phyloP scores from a whole-genome alignment of 768 basidiomycete genomes.

The Podaxis sp. region DNA sequence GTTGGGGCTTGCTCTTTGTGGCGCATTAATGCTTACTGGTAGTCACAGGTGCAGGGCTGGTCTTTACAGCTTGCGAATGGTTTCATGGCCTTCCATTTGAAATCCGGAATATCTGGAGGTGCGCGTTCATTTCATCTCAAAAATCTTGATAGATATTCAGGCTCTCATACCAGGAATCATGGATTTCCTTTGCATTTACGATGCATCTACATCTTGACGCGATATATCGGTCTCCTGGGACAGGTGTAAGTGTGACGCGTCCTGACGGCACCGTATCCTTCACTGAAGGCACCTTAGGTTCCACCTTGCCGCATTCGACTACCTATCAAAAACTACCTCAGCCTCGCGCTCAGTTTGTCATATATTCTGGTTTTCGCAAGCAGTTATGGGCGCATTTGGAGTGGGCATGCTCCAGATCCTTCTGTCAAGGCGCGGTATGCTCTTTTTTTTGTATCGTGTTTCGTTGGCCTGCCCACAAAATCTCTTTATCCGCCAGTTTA shows the following conservation, averaged over 20 bases:
- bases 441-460: no score
- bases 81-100: conserved; percentile 15
- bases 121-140: background rate
- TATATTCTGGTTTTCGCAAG: conserved; percentile 3
- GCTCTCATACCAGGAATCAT: background rate
- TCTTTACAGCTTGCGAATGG: conserved; percentile 11
- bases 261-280: no score
- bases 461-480: background rate
- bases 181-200: background rate
- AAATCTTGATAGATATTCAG: background rate
- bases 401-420: background rate
- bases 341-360: background rate
- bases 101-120: conserved; percentile 11
- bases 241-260: conserved; percentile 6
- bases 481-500: background rate
- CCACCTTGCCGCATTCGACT: conserved; percentile 1
- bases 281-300: background rate
- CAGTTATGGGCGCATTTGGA: background rate
- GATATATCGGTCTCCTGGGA: conserved; percentile 5
- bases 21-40: background rate
- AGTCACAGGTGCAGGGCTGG: conserved; percentile 10
- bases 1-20: background rate
- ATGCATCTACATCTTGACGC: conserved; percentile 7
- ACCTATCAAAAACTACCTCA: background rate
- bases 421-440: conserved; percentile 7